Evolutionary conservation across 345 rosid species (phyloP).

Genomic region (Dovyalis caffra): DNA sequence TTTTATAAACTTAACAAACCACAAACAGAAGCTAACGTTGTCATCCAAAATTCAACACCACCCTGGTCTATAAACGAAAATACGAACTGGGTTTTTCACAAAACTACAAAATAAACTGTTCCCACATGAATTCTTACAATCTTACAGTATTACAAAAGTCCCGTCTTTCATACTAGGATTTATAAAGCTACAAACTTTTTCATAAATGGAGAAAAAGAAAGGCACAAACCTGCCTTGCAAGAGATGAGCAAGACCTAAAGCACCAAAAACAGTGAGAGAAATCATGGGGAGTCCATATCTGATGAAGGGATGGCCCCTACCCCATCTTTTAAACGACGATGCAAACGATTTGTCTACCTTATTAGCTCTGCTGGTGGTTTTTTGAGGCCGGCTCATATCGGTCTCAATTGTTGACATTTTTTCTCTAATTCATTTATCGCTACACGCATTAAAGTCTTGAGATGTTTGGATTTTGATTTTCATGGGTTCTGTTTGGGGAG

Average conservation of each 20-base stretch:
- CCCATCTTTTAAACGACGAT: constrained; percentile 75
- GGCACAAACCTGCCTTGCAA: constrained; percentile 83
- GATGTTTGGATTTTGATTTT: background rate
- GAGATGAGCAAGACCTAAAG: constrained; percentile 82
- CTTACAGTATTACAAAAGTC: background rate
- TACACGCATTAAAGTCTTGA: background rate
- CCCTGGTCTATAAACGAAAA: background rate
- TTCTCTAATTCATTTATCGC: background rate
- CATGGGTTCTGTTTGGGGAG: background rate
- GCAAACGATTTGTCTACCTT: constrained; percentile 22
- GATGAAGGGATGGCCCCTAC: constrained; percentile 77
- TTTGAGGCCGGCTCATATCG: constrained; percentile 1
- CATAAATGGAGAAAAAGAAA: background rate
- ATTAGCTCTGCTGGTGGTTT: background rate
- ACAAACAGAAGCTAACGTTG: background rate
- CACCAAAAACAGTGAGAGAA: constrained; percentile 79
- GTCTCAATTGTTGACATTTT: constrained; percentile 13
- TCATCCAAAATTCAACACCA: background rate
- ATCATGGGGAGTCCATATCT: constrained; percentile 97
- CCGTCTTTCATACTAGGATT: background rate
- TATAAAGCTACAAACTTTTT: background rate
- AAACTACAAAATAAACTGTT: background rate
- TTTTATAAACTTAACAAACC: background rate
- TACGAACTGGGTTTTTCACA: background rate
- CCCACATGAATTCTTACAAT: background rate